A percentile compares a stretch with the other conserved stretches of the same genome.
phyloP scores from a whole-genome alignment of 345 rosid species.

The Noccaea bulbosa region DNA sequence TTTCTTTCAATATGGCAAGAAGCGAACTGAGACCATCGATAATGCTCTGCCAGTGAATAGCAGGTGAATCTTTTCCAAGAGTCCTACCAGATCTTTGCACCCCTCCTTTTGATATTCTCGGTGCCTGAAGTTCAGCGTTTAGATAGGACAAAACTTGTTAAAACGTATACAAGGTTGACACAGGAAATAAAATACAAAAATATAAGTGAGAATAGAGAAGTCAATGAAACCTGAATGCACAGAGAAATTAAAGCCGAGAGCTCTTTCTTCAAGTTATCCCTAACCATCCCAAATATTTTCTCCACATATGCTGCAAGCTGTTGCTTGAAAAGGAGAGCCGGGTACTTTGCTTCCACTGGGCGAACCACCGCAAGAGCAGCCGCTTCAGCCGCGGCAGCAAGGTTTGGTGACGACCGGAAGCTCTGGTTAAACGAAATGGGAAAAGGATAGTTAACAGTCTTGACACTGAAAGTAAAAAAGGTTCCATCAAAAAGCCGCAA shows the following conservation, averaged over 20 bases:
- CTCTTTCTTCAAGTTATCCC: constrained; percentile 97
- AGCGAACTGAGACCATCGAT: constrained; percentile 84
- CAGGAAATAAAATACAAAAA: neutral
- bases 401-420: constrained; percentile 91
- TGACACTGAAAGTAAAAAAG: neutral
- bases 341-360: constrained; percentile 96
- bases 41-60: constrained; percentile 96
- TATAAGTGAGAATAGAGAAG: constrained; percentile 29
- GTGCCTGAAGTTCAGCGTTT: constrained; percentile 63
- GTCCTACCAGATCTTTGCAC: constrained; percentile 81
- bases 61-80: constrained; percentile 82
- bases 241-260: constrained; percentile 72
- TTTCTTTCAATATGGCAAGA: constrained; percentile 81
- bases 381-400: constrained; percentile 80
- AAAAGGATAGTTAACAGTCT: constrained; percentile 28
- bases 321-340: constrained; percentile 97
- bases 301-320: constrained; percentile 98
- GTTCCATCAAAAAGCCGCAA: constrained; percentile 12
- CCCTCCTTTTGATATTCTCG: constrained; percentile 89
- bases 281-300: constrained; percentile 92
- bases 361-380: constrained; percentile 78
- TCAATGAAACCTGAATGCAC: constrained; percentile 81
- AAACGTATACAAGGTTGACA: constrained; percentile 4
- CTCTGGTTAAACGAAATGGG: constrained; percentile 56
- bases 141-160: constrained; percentile 27